A percentile compares a stretch with the other conserved stretches of the same genome.
These are phyloP conservation scores for Taxawa tesnikishii DNA, from an alignment of 2,329 filamentous ascomycete genomes.

Conservation along the genomic window DNA sequence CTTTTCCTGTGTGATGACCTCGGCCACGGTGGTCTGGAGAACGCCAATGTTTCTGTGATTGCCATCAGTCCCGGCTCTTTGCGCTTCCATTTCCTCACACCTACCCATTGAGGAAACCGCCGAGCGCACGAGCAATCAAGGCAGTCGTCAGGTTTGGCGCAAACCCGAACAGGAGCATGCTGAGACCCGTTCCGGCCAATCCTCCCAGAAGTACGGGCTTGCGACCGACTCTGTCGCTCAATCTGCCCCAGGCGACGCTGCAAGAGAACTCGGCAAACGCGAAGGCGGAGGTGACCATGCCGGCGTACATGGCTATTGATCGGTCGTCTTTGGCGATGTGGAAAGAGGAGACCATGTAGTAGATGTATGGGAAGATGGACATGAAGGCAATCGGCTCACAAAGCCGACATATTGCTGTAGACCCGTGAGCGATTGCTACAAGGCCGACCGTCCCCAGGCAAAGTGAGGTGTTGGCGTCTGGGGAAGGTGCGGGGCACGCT, in stretches of 20 bases:
- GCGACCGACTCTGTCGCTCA: slow-evolving; percentile 84
- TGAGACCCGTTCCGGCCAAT: slow-evolving; percentile 81
- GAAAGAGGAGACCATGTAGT: slow-evolving; percentile 94
- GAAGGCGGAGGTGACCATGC: slow-evolving; percentile 92
- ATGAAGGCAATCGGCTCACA: slow-evolving; percentile 99
- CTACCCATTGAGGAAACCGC: slow-evolving; percentile 85
- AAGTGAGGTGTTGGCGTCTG: not conserved
- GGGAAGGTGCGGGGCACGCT: not conserved
- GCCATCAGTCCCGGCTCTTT: slow-evolving; percentile 1
- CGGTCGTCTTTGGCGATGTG: slow-evolving; percentile 65
- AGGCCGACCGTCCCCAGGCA: not conserved
- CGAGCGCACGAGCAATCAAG: slow-evolving; percentile 74
- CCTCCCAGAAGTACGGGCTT: slow-evolving; percentile 87
- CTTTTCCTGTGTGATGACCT: slow-evolving; percentile 83
- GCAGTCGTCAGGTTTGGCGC: slow-evolving; percentile 71
- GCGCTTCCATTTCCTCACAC: slow-evolving; percentile 24
- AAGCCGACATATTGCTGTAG: slow-evolving; percentile 81
- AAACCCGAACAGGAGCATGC: slow-evolving; percentile 88
- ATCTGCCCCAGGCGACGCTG: slow-evolving; percentile 80
- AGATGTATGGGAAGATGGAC: slow-evolving; percentile 98
- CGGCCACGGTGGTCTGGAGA: slow-evolving; percentile 86
- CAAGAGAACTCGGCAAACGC: slow-evolving; percentile 92
- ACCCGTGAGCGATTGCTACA: too few species aligned
- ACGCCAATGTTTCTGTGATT: slow-evolving; percentile 73
- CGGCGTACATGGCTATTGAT: slow-evolving; percentile 82